Evolutionary conservation across 306 rosid species (phyloP).

Genomic region (Senna tora): DNA sequence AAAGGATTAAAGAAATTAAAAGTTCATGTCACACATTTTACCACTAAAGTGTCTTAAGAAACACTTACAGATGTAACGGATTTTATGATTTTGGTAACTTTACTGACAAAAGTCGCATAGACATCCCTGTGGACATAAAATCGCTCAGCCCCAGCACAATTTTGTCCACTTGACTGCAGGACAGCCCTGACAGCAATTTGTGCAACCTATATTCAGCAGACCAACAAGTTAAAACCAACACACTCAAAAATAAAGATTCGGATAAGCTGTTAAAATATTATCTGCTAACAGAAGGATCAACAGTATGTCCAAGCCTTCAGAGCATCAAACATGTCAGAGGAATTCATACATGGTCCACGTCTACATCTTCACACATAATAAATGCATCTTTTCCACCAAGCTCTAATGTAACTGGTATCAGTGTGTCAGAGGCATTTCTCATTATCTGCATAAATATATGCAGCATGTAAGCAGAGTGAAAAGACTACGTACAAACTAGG

Average conservation of each 20-base stretch:
- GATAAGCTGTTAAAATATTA: constrained; percentile 24
- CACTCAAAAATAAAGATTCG: constrained; percentile 29
- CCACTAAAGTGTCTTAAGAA: constrained; percentile 9
- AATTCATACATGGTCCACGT: constrained; percentile 81
- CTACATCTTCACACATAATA: constrained; percentile 90
- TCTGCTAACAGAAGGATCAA: constrained; percentile 29
- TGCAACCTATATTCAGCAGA: constrained; percentile 67
- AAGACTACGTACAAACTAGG: constrained; percentile 23
- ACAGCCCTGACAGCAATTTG: constrained; percentile 91
- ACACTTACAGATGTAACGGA: constrained; percentile 85
- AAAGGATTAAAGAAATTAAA: constrained; percentile 14
- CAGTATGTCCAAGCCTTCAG: constrained; percentile 25
- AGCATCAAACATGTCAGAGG: constrained; percentile 32
- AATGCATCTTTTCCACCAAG: constrained; percentile 99
- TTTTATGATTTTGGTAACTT: constrained; percentile 76
- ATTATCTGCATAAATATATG: constrained; percentile 73
- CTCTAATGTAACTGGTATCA: constrained; percentile 91
- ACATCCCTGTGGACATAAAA: constrained; percentile 83
- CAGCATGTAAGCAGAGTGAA: constrained; percentile 27
- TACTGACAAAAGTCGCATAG: constrained; percentile 73
- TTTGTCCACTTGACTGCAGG: constrained; percentile 97
- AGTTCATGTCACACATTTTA: constrained; percentile 22
- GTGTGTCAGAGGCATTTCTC: constrained; percentile 85
- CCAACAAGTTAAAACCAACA: constrained; percentile 38
- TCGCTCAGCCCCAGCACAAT: constrained; percentile 98